Evolutionary conservation across 2,329 filamentous ascomycete species (phyloP), one percentile per base, ranked within the genome.

Genomic region (Blumeria graminis): DNA sequence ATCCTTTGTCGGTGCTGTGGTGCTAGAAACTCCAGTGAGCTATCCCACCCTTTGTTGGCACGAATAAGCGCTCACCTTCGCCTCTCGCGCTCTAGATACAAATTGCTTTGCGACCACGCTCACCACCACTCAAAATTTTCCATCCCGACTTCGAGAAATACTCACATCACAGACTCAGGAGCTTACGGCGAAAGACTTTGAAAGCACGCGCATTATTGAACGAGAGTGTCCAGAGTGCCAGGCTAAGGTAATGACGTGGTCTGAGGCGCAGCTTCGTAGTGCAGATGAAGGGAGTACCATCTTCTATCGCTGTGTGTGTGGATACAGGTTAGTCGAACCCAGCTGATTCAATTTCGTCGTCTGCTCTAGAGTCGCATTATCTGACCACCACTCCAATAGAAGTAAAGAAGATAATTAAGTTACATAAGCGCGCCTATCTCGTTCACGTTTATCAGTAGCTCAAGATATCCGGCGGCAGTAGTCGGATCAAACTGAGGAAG

Each of bases 271-370:
- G 68, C 72, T 94, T 64, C 82, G 90, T 63, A 82, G 88, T 73
- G 92, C 90, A 56, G 92, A 98, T 68, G 90, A 96, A 78, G 92
- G 92, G 59, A 86, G 83, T 61, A 95, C 90, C 0, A 79, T 94
- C 56, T 93, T 95, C 65, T 94, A 87, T 70, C 82, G 76, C 58
- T 95, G 89, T 70, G 80, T 88, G 57, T 95, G 89, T 67, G 86
- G 86, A 58, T 74, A 86, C 70, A 89, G 84, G 83, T 89, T 77
- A 63, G 80, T 10, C 22, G 22, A 4, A 28, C 22, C 22, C 22
- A 28, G 22, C 22, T 28, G 22, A 28, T 28, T 28, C 22, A 28
- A 28, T 28, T 28, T 4, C 22, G 22, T 28, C 22, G 22, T 28
- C 22, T 28, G 22, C 22, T 4, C 22, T 28, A 28, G 22, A 28